Evolutionary conservation across 352 stramenopile genomes (phyloP).

Genomic region (Pseudoperonospora humuli): DNA sequence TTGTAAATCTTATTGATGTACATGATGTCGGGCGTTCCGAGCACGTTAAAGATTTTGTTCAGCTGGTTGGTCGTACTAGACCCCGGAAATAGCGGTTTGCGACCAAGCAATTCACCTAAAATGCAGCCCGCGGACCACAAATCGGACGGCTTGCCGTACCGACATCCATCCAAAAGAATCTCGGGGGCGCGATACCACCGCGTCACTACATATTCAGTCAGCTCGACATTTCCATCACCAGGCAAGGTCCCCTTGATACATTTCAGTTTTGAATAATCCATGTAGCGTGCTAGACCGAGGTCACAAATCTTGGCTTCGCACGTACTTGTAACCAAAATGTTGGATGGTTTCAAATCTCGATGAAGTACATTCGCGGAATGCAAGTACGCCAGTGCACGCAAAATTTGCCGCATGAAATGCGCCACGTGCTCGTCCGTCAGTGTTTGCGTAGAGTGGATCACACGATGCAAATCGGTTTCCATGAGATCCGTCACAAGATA

Average conservation of each 20-base stretch:
- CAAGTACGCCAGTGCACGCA: constrained; percentile 94
- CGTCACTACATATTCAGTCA: constrained; percentile 79
- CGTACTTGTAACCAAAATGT: constrained; percentile 95
- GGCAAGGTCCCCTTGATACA: constrained; percentile 23
- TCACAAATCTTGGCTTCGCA: constrained; percentile 95
- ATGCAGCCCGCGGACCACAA: constrained; percentile 92
- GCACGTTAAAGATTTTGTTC: constrained; percentile 92
- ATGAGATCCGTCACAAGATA: constrained; percentile 96
- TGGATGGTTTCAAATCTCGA: constrained; percentile 93
- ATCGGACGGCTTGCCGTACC: constrained; percentile 71
- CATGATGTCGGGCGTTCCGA: constrained; percentile 77
- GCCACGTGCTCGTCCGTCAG: constrained; percentile 89
- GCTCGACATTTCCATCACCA: constrained; percentile 42
- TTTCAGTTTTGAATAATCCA: constrained; percentile 55
- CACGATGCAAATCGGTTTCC: constrained; percentile 88
- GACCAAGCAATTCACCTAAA: constrained; percentile 91
- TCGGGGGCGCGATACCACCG: constrained; percentile 83
- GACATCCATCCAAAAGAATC: constrained; percentile 86
- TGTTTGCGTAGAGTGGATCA: constrained; percentile 88
- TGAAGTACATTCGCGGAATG: constrained; percentile 96
- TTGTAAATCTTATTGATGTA: constrained; percentile 66
- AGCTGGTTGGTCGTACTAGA: constrained; percentile 95
- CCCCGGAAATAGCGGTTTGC: constrained; percentile 94
- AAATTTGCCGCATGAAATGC: constrained; percentile 96
- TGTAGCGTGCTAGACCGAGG: constrained; percentile 86